A percentile compares a stretch with the other conserved stretches of the same genome.
phyloP scores from a whole-genome alignment of 257 asterid species.

The Paraleonurus japonicus region DNA sequence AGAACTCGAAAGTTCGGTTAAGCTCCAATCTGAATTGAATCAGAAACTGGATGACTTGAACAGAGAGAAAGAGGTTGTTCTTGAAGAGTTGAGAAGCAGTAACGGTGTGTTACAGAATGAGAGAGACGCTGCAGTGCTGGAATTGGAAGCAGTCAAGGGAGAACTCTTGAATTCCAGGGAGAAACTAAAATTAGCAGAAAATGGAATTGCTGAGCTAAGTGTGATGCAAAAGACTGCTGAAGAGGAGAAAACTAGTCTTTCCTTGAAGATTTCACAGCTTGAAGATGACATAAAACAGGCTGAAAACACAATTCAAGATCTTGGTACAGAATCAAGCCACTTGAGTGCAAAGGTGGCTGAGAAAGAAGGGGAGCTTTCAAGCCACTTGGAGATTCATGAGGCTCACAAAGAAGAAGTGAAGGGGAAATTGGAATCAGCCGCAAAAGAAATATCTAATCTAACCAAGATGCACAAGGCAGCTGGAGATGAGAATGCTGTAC shows the following conservation, averaged over 20 bases:
- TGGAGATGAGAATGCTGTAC: conserved; percentile 40
- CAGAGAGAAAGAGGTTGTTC: conserved; percentile 26
- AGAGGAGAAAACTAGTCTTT: conserved; percentile 37
- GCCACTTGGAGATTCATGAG: conserved; percentile 34
- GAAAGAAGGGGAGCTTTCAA: conserved; percentile 33
- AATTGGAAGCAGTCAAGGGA: conserved; percentile 42
- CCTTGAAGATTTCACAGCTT: conserved; percentile 37
- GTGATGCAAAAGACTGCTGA: conserved; percentile 25
- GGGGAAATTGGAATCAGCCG: conserved; percentile 46
- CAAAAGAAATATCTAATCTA: conserved; percentile 40
- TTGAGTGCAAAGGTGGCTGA: conserved; percentile 29
- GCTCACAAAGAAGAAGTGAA: conserved; percentile 38
- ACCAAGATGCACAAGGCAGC: conserved; percentile 32
- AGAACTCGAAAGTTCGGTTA: conserved; percentile 43
- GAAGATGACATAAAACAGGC: conserved; percentile 36
- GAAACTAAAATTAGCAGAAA: conserved; percentile 44
- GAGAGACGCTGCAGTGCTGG: conserved; percentile 38
- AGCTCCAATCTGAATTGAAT: conserved; percentile 47
- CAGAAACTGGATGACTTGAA: conserved; percentile 48
- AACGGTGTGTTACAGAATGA: conserved; percentile 41
- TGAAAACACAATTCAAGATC: conserved; percentile 39
- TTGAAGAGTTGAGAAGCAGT: conserved; percentile 39
- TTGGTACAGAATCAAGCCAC: conserved; percentile 37
- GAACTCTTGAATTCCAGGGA: conserved; percentile 38
- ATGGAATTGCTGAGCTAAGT: conserved; percentile 39